Conservation (phyloP, 129 eudicot genomes). For the Tanacetum coccineum region DNA sequence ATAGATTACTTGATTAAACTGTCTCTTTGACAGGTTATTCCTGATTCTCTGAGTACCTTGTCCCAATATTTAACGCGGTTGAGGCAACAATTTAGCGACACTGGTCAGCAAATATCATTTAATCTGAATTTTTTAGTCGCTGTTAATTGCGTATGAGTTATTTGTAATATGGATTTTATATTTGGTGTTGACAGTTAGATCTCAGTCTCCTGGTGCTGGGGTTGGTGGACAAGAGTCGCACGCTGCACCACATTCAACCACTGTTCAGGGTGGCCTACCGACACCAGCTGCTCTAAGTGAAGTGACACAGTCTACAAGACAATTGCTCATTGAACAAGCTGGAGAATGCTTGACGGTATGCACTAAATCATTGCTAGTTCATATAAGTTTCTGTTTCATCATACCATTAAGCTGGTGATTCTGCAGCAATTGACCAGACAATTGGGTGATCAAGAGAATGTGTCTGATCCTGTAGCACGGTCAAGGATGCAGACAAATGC, state of each 20-base stretch:
- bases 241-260: constrained; percentile 26
- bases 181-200: constrained; percentile 41
- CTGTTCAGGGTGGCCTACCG: constrained; percentile 49
- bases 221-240: constrained; percentile 35
- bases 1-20: constrained; percentile 4
- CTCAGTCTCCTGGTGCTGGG: constrained; percentile 31
- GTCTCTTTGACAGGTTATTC: constrained; percentile 59
- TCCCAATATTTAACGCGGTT: constrained; percentile 62
- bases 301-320: constrained; percentile 64
- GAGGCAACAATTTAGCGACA: constrained; percentile 59
- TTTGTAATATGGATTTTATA: constrained; percentile 12
- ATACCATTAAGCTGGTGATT: no score
- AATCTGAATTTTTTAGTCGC: not conserved
- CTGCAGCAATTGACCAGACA: constrained; percentile 25
- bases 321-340: constrained; percentile 59
- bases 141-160: not conserved
- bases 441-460: constrained; percentile 44
- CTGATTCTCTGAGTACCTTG: constrained; percentile 81
- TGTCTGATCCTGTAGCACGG: constrained; percentile 48
- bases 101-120: constrained; percentile 39
- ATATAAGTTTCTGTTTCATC: not conserved
- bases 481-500: constrained; percentile 64
- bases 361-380: not conserved
- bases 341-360: constrained; percentile 62
- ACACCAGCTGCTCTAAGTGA: constrained; percentile 77